Evolutionary conservation across 352 stramenopile species (phyloP).

Genomic region (Phytophthora boehmeriae): DNA sequence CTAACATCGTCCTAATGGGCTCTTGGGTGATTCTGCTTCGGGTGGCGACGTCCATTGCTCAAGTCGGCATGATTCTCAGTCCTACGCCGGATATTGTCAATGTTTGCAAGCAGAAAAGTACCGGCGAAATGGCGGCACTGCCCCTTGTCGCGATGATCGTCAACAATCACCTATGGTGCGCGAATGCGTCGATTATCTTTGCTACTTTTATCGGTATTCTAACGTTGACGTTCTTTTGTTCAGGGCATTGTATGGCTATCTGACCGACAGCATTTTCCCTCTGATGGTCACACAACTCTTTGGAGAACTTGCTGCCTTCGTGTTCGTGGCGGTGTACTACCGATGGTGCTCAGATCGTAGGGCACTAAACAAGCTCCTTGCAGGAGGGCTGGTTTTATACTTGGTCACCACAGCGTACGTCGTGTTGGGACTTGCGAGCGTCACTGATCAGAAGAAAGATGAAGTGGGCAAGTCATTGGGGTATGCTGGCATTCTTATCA

Average conservation of each 20-base stretch:
- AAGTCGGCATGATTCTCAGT: conserved; percentile 31
- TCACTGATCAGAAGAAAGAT: conserved; percentile 38
- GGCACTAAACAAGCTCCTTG: conserved; percentile 13
- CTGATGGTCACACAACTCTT: conserved; percentile 33
- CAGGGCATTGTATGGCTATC: conserved; percentile 34
- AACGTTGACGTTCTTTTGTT: neutral
- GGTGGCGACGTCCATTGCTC: conserved; percentile 27
- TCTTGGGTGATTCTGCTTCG: conserved; percentile 26
- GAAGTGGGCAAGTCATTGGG: conserved; percentile 38
- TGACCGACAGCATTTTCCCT: conserved; percentile 39
- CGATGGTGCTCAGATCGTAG: conserved; percentile 19
- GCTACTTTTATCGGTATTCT: neutral
- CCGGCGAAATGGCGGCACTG: conserved; percentile 27
- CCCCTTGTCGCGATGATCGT: conserved; percentile 36
- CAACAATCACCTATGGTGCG: conserved; percentile 36
- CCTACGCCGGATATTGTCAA: conserved; percentile 24
- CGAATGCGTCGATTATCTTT: neutral
- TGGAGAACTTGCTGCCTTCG: conserved; percentile 20
- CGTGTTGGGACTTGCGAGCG: conserved; percentile 29
- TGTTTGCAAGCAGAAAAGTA: conserved; percentile 26
- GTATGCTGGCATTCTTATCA: conserved; percentile 32
- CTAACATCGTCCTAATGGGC: neutral
- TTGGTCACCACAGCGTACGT: conserved; percentile 37
- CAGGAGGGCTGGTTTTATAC: conserved; percentile 10
- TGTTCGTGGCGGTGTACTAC: conserved; percentile 32